Evolutionary conservation across 495 filamentous ascomycete species (phyloP).

Genomic region (Podospora bellae-mahoneyi): DNA sequence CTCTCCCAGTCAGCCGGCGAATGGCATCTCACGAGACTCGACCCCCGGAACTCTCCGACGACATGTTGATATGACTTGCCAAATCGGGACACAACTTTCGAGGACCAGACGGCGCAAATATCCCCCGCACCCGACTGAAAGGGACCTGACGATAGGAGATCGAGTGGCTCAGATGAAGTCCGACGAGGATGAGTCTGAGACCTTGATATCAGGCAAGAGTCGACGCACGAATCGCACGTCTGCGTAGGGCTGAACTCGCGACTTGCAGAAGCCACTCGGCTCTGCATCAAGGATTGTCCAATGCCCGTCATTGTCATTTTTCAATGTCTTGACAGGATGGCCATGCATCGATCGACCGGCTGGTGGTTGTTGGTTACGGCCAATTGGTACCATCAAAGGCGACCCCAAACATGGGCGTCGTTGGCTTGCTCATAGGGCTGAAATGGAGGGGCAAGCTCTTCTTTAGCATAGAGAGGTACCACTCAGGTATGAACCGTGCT

Average conservation of each 20-base stretch:
- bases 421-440: slow-evolving; percentile 26
- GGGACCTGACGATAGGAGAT: not conserved
- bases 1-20: not conserved
- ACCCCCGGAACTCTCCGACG: not conserved
- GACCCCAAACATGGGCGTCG: slow-evolving; percentile 11
- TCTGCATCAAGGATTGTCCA: slow-evolving; percentile 10
- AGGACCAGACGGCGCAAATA: slow-evolving; percentile 10
- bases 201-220: not conserved
- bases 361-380: slow-evolving; percentile 1
- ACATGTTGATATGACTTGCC: not conserved
- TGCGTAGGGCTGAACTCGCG: slow-evolving; percentile 5
- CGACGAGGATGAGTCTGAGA: not conserved
- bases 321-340: not conserved
- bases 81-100: slow-evolving; percentile 9
- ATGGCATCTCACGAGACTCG: not conserved
- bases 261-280: slow-evolving; percentile 9
- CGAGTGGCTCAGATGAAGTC: not conserved
- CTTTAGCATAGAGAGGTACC: too few relatives aligned
- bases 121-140: slow-evolving; percentile 5
- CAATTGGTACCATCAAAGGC: slow-evolving; percentile 12
- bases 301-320: not conserved
- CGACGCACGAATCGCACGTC: not conserved
- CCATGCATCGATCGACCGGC: slow-evolving; percentile 17
- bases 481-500: not conserved
- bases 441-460: slow-evolving; percentile 17